Evolutionary conservation across 2,329 filamentous ascomycete genomes (phyloP).

Genomic region (Epichloe glyceriae): DNA sequence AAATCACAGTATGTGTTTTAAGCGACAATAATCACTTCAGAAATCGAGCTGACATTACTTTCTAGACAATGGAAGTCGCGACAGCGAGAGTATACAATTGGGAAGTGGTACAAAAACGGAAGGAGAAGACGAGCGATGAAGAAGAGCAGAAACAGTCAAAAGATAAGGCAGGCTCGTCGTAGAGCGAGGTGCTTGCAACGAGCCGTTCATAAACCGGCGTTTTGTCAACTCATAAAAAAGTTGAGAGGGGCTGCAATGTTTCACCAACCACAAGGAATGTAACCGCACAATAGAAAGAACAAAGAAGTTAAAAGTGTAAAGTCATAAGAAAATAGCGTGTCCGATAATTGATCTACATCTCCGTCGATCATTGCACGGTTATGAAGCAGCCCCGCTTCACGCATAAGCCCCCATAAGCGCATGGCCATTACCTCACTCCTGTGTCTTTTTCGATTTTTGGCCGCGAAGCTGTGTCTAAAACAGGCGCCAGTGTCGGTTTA

Average conservation of each 20-base stretch:
- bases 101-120: slow-evolving; percentile 92
- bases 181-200: background rate
- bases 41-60: slow-evolving; percentile 5
- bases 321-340: too few species aligned
- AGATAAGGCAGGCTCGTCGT: slow-evolving; percentile 14
- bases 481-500: background rate
- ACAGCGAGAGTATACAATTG: slow-evolving; percentile 98
- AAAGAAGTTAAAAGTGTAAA: background rate
- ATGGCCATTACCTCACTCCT: background rate
- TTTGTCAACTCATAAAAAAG: background rate
- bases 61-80: slow-evolving; percentile 89
- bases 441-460: background rate
- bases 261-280: background rate
- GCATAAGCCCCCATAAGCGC: slow-evolving; percentile 2
- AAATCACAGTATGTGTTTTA: slow-evolving; percentile 67
- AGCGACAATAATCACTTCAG: background rate
- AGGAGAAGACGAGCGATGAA: slow-evolving; percentile 63
- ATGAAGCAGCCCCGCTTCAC: slow-evolving; percentile 2
- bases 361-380: background rate
- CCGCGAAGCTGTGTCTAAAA: background rate
- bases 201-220: background rate
- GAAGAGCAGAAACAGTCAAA: slow-evolving; percentile 25
- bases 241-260: background rate
- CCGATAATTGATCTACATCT: background rate
- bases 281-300: background rate